A percentile compares a stretch with the other conserved stretches of the same genome.
These are phyloP conservation scores for Lanmaoa rubissima DNA, from an alignment of 768 basidiomycete species.

Conservation along the genomic window DNA sequence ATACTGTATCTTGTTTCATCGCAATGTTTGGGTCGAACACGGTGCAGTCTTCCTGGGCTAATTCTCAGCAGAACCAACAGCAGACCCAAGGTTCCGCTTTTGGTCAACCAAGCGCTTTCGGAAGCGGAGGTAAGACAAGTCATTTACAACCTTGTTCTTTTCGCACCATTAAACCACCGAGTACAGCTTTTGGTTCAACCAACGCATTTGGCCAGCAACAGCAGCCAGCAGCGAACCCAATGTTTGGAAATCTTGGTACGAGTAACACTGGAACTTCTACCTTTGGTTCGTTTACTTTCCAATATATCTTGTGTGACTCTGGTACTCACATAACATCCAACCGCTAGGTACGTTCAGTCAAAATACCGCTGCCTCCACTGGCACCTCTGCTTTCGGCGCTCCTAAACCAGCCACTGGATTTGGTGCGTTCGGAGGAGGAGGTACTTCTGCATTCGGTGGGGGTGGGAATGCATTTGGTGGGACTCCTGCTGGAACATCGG, in stretches of 20 bases:
- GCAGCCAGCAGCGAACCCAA: conserved; percentile 71
- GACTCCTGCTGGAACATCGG: conserved; percentile 30
- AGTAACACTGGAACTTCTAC: conserved; percentile 33
- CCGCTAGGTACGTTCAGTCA: conserved; percentile 39
- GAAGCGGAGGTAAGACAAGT: conserved; percentile 43
- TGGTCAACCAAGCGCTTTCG: conserved; percentile 69
- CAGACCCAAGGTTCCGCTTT: conserved; percentile 56
- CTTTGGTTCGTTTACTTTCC: conserved; percentile 33
- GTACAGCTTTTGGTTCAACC: conserved; percentile 52
- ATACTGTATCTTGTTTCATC: conserved; percentile 13
- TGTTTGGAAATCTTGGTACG: conserved; percentile 67
- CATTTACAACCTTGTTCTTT: conserved; percentile 29
- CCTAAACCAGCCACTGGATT: conserved; percentile 74
- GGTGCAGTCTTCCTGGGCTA: conserved; percentile 66
- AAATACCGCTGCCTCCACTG: conserved; percentile 36
- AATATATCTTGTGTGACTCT: neutral
- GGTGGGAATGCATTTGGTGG: conserved; percentile 42
- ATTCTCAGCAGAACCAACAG: conserved; percentile 62
- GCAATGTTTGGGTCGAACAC: conserved; percentile 60
- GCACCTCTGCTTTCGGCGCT: conserved; percentile 55
- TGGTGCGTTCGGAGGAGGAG: conserved; percentile 69
- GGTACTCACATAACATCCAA: conserved; percentile 6
- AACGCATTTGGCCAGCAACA: conserved; percentile 65
- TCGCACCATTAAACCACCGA: conserved; percentile 23
- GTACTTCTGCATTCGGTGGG: conserved; percentile 50